Evolutionary conservation across 2,329 filamentous ascomycete species (phyloP).

Genomic region (Trichophyton equinum): DNA sequence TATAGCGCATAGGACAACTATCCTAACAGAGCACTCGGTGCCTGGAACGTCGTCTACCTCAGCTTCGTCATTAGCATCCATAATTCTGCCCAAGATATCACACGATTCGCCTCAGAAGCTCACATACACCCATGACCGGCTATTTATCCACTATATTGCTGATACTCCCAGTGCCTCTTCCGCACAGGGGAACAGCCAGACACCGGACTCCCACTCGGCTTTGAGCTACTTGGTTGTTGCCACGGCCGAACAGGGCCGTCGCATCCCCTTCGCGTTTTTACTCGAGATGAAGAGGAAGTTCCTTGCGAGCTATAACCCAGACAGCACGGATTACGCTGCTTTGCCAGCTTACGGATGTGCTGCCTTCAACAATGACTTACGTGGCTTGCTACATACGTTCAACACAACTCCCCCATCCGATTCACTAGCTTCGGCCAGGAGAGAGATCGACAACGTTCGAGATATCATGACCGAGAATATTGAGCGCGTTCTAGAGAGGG

Average conservation of each 20-base stretch:
- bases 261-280: conserved; percentile 85
- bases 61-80: conserved; percentile 75
- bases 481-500: conserved; percentile 73
- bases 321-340: conserved; percentile 56
- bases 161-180: conserved; percentile 59
- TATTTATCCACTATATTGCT: conserved; percentile 93
- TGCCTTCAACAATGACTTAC: conserved; percentile 70
- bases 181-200: conserved; percentile 22
- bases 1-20: conserved; percentile 85
- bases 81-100: conserved; percentile 89
- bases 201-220: conserved; percentile 55
- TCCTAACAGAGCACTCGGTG: conserved; percentile 83
- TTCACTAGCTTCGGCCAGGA: conserved; percentile 68
- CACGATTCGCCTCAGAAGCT: conserved; percentile 73
- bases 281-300: conserved; percentile 85
- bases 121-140: conserved; percentile 81
- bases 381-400: conserved; percentile 67
- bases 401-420: conserved; percentile 69
- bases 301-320: conserved; percentile 54
- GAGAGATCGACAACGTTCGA: conserved; percentile 82
- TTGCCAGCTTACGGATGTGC: conserved; percentile 84
- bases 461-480: conserved; percentile 96
- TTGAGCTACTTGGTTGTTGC: conserved; percentile 88
- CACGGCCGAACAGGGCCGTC: conserved; percentile 65
- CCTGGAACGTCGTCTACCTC: conserved; percentile 72